phyloP scores from a whole-genome alignment of 2,329 filamentous ascomycete species.

The Alternaria incomplexa region DNA sequence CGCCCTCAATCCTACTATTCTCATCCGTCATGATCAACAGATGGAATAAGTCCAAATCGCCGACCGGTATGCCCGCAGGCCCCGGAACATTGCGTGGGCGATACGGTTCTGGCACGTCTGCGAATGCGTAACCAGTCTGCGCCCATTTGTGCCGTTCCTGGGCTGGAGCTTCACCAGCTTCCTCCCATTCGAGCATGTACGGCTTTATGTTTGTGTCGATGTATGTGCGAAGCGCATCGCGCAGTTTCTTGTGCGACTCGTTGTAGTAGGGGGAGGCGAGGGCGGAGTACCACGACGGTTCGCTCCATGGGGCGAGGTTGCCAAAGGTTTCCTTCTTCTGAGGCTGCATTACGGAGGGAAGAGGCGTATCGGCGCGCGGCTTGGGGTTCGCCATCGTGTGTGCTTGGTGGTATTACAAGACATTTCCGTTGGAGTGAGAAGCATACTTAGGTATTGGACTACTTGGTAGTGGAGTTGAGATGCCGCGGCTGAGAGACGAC shows the following conservation, averaged over 20 bases:
- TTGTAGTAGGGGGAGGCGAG: constrained; percentile 68
- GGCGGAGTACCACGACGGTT: constrained; percentile 55
- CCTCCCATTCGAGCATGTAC: constrained; percentile 68
- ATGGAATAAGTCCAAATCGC: constrained; percentile 49
- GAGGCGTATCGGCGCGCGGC: constrained; percentile 14
- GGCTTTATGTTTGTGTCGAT: constrained; percentile 65
- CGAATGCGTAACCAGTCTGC: constrained; percentile 51
- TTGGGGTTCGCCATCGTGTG: constrained; percentile 17
- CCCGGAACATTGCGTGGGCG: constrained; percentile 48
- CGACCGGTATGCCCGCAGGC: constrained; percentile 46
- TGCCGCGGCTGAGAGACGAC: constrained; percentile 18
- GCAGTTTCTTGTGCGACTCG: constrained; percentile 64
- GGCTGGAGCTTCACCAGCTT: constrained; percentile 55
- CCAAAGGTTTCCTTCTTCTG: constrained; percentile 40
- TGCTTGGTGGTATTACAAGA: background rate
- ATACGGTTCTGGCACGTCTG: constrained; percentile 54
- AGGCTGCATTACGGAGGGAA: constrained; percentile 25
- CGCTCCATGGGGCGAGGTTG: constrained; percentile 52
- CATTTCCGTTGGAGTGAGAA: background rate
- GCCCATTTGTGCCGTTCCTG: constrained; percentile 51
- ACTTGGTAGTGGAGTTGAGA: background rate
- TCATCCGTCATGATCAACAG: constrained; percentile 63
- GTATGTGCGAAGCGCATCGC: constrained; percentile 63
- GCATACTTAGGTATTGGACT: background rate
- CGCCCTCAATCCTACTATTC: constrained; percentile 60